These are phyloP conservation scores for Tausonia pullulans DNA, from an alignment of 1,284 basidiomycete genomes.

Conservation along the genomic window DNA sequence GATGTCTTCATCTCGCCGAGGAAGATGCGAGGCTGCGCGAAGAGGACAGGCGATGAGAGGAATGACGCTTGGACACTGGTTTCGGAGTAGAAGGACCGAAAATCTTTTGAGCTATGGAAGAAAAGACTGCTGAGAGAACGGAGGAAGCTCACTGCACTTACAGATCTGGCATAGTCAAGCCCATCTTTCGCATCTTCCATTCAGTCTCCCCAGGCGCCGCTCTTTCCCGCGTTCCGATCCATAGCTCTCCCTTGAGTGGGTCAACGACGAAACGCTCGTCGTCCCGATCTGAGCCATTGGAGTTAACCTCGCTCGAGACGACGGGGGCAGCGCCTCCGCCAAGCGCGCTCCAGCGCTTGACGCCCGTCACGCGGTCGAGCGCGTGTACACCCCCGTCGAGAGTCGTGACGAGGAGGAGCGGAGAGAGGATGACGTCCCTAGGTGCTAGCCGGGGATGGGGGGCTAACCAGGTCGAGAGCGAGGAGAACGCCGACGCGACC, in stretches of 20 bases:
- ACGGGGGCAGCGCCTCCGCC: background rate
- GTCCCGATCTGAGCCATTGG: background rate
- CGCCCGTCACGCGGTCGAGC: slow-evolving; percentile 10
- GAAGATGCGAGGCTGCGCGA: slow-evolving; percentile 7
- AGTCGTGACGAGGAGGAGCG: slow-evolving; percentile 12
- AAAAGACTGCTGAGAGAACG: background rate
- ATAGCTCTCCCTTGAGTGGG: slow-evolving; percentile 7
- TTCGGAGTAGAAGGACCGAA: background rate
- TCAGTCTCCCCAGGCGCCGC: background rate
- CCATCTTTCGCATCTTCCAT: slow-evolving; percentile 5
- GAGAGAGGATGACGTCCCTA: background rate
- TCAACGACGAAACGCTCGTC: slow-evolving; percentile 13
- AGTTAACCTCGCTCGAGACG: background rate
- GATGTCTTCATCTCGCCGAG: slow-evolving; percentile 10
- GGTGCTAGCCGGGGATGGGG: background rate
- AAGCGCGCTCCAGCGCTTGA: slow-evolving; percentile 1
- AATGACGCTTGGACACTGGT: slow-evolving; percentile 15
- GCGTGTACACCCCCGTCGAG: slow-evolving; percentile 11
- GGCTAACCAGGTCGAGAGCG: background rate
- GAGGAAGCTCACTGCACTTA: background rate
- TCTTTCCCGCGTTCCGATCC: background rate
- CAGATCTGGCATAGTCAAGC: slow-evolving; percentile 15
- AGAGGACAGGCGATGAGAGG: slow-evolving; percentile 11
- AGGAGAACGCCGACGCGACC: background rate
- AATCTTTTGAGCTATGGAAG: too few relatives aligned